Conservation (phyloP, 768 basidiomycete species). For the Mycena capillaripes region DNA sequence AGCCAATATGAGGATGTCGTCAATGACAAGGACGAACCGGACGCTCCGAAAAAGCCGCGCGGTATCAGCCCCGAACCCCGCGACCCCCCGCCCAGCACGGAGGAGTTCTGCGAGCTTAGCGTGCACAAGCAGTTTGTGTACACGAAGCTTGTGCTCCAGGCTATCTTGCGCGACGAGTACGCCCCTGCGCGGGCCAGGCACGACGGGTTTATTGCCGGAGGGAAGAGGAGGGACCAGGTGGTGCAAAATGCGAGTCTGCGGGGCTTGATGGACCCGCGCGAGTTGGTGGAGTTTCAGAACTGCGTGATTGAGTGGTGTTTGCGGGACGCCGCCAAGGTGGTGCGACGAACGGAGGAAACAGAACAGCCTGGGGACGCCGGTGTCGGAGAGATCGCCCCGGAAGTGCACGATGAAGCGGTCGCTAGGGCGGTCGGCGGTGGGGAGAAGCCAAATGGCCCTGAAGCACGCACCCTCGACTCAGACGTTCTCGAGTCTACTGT, state of each 20-base stretch:
- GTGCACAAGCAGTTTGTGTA: conserved; percentile 75
- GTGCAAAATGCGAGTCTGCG: conserved; percentile 40
- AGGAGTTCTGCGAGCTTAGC: conserved; percentile 62
- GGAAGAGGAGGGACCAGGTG: neutral
- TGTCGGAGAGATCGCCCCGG: neutral
- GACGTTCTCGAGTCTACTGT: neutral
- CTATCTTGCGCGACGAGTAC: conserved; percentile 71
- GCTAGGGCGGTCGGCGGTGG: conserved; percentile 26
- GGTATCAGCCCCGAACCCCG: conserved; percentile 54
- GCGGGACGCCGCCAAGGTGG: conserved; percentile 44
- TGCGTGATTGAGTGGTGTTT: conserved; percentile 61
- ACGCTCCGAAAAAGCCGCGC: neutral
- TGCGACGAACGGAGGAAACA: conserved; percentile 28
- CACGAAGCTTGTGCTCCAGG: conserved; percentile 71
- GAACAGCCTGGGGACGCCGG: conserved; percentile 4
- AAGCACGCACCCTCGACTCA: neutral
- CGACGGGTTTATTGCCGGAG: conserved; percentile 9
- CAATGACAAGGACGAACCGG: conserved; percentile 53
- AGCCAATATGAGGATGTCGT: conserved; percentile 58
- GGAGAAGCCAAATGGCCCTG: neutral
- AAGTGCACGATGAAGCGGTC: neutral
- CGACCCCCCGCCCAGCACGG: conserved; percentile 57
- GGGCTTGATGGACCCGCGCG: conserved; percentile 58
- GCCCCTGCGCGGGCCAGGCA: conserved; percentile 56
- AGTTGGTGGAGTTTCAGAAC: conserved; percentile 52